Conservation (phyloP, 1,284 basidiomycete species). For the Dichomitus squalens region DNA sequence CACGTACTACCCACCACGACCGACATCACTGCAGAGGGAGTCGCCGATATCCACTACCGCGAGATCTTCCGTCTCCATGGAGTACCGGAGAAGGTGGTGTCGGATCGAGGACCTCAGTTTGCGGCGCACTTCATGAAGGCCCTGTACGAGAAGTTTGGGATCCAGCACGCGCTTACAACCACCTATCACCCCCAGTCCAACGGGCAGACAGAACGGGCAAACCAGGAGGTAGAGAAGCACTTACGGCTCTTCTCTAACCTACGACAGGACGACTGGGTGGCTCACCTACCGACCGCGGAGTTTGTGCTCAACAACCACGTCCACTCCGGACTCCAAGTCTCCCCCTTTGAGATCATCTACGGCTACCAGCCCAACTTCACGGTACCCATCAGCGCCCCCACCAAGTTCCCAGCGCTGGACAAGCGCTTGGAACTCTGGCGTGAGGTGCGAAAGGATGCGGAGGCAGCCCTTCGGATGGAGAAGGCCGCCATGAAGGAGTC, state of each 20-base stretch:
- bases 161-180: constrained; percentile 18
- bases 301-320: neutral
- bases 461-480: too few relatives aligned
- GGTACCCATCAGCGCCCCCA: too few relatives aligned
- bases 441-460: too few relatives aligned
- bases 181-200: constrained; percentile 35
- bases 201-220: constrained; percentile 35
- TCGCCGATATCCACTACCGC: constrained; percentile 4
- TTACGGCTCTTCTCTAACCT: constrained; percentile 17
- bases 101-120: constrained; percentile 41
- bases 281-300: neutral
- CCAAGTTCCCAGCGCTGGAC: too few relatives aligned
- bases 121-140: constrained; percentile 12
- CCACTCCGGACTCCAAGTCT: too few relatives aligned
- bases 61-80: constrained; percentile 23
- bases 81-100: constrained; percentile 36
- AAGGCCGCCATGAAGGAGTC: too few relatives aligned
- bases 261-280: constrained; percentile 2
- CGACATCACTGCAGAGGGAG: constrained; percentile 27
- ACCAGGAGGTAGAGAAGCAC: constrained; percentile 32
- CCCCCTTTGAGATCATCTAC: too few relatives aligned
- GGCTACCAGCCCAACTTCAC: too few relatives aligned
- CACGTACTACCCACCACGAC: constrained; percentile 25
- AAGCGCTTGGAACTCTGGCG: too few relatives aligned
- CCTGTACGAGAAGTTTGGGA: constrained; percentile 10